Evolutionary conservation across 2,329 filamentous ascomycete genomes (phyloP), one percentile per base, ranked within the genome.

Genomic region (Daldinia eschscholtzii): DNA sequence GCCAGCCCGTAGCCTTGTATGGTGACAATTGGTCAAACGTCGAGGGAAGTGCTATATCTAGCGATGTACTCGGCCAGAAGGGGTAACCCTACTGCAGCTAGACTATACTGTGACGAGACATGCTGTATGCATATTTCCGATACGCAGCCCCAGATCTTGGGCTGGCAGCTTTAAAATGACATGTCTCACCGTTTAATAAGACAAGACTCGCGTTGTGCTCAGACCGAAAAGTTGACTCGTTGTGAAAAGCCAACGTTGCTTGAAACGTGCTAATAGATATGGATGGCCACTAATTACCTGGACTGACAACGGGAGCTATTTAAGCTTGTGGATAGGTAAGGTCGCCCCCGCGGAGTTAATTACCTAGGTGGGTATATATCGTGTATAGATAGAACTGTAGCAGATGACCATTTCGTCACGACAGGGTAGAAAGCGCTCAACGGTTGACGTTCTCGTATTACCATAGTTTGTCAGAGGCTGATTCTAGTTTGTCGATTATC

Each of bases 111-210:
- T 63, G 59, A 65, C 62, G 71, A 76, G 75, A 76, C 75, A 76
- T 76, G 71, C 75, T 74, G 66, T 67, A 72, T 76, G 75, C 75
- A 71, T 73, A 74, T 57, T 75, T 72, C 75, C 75, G 75, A 76
- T 69, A 68, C 56, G 69, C 70, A 72, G 70, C 68, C 71, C 74
- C 56, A 74, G 72, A 76, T 76, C 74, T 72, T 60, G 70, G 30
- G 57, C 46, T 68, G 67, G 64, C 61, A 58, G 68, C 67, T 67
- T 61, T 67, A 56, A 73, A 70, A 67, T 72, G 73, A 75, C 73
- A 72, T 64, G 71, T 76, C 70, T 70, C 66, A 67, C 70, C 50
- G 57, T 70, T 58, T 64, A 69, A 70, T 70, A 61, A 70, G 55
- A 64, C 64, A 61, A 65, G 64, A 64, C 59, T 57, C 28, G 59